phyloP scores from a whole-genome alignment of 306 rosid species.

The Pterocarpus macrocarpus region DNA sequence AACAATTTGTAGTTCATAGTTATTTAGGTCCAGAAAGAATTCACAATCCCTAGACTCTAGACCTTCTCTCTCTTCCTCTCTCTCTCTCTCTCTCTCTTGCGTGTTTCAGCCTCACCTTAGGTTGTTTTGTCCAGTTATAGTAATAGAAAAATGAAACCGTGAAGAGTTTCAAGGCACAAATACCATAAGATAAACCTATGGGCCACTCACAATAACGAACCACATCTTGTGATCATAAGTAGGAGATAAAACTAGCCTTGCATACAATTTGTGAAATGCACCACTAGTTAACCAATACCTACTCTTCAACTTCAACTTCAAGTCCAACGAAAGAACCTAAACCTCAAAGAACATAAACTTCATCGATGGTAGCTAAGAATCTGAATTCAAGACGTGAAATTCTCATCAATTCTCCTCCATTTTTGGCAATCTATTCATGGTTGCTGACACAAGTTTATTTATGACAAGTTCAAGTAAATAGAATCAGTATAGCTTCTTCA shows the following conservation, averaged over 20 bases:
- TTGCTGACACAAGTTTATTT: neutral
- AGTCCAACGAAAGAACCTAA: neutral
- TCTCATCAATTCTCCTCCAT: neutral
- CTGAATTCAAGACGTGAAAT: neutral
- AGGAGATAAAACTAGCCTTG: neutral
- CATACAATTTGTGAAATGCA: neutral
- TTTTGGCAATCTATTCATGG: neutral
- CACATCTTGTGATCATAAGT: neutral
- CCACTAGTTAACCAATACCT: neutral
- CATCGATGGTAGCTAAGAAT: neutral
- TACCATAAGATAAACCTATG: constrained; percentile 6
- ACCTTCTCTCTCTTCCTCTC: neutral
- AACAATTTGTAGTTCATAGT: neutral
- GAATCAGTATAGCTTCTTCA: constrained; percentile 19
- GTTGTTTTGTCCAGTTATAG: neutral
- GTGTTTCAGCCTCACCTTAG: neutral
- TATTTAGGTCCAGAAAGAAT: constrained; percentile 19
- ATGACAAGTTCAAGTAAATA: constrained; percentile 9
- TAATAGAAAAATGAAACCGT: neutral
- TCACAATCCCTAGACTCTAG: neutral
- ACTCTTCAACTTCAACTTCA: neutral
- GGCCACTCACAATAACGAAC: constrained; percentile 1
- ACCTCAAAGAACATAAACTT: neutral
- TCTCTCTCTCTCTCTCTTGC: neutral
- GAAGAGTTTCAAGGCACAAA: constrained; percentile 3